Percentiles rank a stretch among this genome's conserved stretches.
phyloP scores from a whole-genome alignment of 169 alveolate species.

The Cyclospora cayetanensis region DNA sequence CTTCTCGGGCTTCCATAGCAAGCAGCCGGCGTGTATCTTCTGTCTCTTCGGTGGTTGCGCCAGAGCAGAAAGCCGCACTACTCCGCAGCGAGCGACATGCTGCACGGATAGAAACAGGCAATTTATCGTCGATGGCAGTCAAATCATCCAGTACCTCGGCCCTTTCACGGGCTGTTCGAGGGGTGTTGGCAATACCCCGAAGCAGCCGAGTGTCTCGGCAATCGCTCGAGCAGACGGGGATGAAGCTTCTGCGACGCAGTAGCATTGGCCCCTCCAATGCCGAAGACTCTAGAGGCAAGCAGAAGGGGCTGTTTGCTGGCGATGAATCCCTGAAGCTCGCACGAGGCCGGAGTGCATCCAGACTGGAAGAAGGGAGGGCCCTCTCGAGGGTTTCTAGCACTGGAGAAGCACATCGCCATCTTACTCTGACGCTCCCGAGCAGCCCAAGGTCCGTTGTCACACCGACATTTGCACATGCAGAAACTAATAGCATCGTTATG shows the following conservation, averaged over 20 bases:
- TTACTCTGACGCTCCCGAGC: conserved; percentile 4
- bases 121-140: not conserved
- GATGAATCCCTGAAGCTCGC: not conserved
- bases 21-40: conserved; percentile 53
- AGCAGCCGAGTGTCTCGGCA: not conserved
- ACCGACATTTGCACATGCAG: not conserved
- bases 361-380: not conserved
- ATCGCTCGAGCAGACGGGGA: not conserved
- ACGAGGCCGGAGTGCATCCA: not conserved
- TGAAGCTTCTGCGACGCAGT: conserved; percentile 42
- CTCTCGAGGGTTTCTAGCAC: not conserved
- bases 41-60: not conserved
- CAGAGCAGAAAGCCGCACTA: not conserved
- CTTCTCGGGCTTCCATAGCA: conserved; percentile 35
- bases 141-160: conserved; percentile 28
- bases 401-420: not conserved
- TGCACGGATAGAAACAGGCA: not conserved
- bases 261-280: conserved; percentile 4
- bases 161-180: not conserved
- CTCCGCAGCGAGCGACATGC: conserved; percentile 25
- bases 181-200: not conserved
- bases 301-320: not conserved
- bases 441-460: conserved; percentile 6
- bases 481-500: not conserved
- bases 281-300: not conserved